Percentiles rank a stretch among this genome's conserved stretches.
Conservation (phyloP, 2,329 filamentous ascomycete genomes). For the Aspergillus melleus region DNA sequence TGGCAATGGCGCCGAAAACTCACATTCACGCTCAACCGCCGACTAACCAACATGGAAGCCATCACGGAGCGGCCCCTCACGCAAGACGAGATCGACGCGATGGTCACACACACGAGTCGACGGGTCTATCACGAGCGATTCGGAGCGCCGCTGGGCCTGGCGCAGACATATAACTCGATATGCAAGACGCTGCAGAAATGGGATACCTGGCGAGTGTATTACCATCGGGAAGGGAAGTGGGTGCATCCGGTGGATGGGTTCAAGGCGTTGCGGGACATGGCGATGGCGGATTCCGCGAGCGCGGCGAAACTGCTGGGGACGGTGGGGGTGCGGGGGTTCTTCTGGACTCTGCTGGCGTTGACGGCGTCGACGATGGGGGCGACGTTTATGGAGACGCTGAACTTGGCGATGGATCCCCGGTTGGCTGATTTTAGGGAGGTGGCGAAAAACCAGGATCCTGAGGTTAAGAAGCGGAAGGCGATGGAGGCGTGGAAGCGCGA, state of each 20-base stretch:
- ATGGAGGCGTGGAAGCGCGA: slow-evolving; percentile 8
- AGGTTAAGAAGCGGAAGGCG: slow-evolving; percentile 24
- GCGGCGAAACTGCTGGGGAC: slow-evolving; percentile 1
- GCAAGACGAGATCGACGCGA: slow-evolving; percentile 37
- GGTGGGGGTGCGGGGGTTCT: slow-evolving; percentile 16
- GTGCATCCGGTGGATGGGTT: slow-evolving; percentile 10
- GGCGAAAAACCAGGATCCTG: slow-evolving; percentile 16
- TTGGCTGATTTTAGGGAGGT: slow-evolving; percentile 24
- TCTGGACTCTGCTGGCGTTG: slow-evolving; percentile 11
- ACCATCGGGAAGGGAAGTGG: slow-evolving; percentile 8
- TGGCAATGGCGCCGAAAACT: not conserved
- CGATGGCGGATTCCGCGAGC: slow-evolving; percentile 1
- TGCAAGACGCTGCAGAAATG: not conserved
- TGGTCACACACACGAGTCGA: slow-evolving; percentile 23
- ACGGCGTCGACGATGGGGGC: slow-evolving; percentile 10
- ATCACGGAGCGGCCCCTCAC: slow-evolving; percentile 28
- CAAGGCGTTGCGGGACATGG: not conserved
- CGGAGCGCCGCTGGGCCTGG: slow-evolving; percentile 5
- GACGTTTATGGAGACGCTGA: slow-evolving; percentile 12
- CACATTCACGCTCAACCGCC: slow-evolving; percentile 5
- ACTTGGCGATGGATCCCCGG: slow-evolving; percentile 23
- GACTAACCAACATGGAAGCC: slow-evolving; percentile 23
- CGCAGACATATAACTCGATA: not conserved
- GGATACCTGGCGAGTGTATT: not conserved
- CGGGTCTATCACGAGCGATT: slow-evolving; percentile 22